phyloP scores from a whole-genome alignment of 2,329 filamentous ascomycete genomes.

The Fusarium camptoceras region DNA sequence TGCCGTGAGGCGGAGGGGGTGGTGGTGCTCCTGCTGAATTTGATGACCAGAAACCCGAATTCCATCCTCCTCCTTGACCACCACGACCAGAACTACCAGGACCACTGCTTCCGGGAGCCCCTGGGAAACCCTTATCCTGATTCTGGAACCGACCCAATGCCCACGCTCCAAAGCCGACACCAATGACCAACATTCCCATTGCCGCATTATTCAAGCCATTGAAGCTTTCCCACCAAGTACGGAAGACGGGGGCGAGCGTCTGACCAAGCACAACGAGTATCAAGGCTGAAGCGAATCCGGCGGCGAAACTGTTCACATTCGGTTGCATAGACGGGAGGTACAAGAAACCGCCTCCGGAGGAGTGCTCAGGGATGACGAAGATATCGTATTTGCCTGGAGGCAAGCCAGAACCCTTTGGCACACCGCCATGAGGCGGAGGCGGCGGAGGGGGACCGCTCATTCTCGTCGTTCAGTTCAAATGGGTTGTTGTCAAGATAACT shows the following conservation, averaged over 20 bases:
- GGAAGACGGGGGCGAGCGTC: constrained; percentile 77
- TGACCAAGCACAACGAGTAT: constrained; percentile 78
- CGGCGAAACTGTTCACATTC: constrained; percentile 90
- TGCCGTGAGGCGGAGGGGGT: too few species aligned
- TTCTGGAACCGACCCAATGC: constrained; percentile 59
- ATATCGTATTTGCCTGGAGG: constrained; percentile 96
- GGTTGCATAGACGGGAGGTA: constrained; percentile 92
- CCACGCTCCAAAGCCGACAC: constrained; percentile 83
- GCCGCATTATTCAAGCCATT: constrained; percentile 79
- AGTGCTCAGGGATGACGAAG: constrained; percentile 94
- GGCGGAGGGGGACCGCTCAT: constrained; percentile 79
- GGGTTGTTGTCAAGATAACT: constrained; percentile 18
- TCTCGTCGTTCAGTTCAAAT: constrained; percentile 41
- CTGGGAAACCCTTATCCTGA: constrained; percentile 38
- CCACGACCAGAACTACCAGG: constrained; percentile 38
- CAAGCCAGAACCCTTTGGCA: constrained; percentile 76
- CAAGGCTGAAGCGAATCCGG: constrained; percentile 83
- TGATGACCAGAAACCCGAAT: constrained; percentile 48
- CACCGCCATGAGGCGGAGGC: constrained; percentile 87
- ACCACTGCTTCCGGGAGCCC: constrained; percentile 36
- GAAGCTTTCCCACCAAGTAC: constrained; percentile 77
- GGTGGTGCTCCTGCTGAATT: constrained; percentile 49
- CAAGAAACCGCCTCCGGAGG: constrained; percentile 87
- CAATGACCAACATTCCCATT: constrained; percentile 76
- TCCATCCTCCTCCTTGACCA: constrained; percentile 49